Evolutionary conservation across 2,329 filamentous ascomycete genomes (phyloP).

Genomic region (Pseudocercospora ulei): DNA sequence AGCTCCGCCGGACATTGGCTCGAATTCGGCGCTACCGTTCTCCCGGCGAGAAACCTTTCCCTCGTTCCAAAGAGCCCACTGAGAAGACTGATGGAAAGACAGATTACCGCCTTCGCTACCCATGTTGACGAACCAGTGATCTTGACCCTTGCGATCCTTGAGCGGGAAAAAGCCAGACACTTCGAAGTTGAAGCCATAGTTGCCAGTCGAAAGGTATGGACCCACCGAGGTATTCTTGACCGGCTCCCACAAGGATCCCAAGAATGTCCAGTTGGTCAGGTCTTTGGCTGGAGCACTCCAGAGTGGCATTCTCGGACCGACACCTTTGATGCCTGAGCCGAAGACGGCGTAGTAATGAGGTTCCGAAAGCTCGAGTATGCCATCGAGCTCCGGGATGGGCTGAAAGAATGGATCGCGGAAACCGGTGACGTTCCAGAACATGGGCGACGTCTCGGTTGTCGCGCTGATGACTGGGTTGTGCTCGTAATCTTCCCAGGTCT

Average conservation of each 20-base stretch:
- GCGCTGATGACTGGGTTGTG: slow-evolving; percentile 41
- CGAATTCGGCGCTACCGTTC: slow-evolving; percentile 41
- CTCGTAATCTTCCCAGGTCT: slow-evolving; percentile 42
- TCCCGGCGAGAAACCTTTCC: slow-evolving; percentile 37
- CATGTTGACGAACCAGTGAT: slow-evolving; percentile 40
- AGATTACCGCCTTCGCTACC: slow-evolving; percentile 40
- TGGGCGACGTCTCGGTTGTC: slow-evolving; percentile 33
- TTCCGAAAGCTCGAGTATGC: slow-evolving; percentile 36
- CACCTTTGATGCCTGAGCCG: slow-evolving; percentile 42
- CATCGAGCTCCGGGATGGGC: slow-evolving; percentile 37
- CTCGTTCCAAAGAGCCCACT: slow-evolving; percentile 43
- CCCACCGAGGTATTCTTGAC: slow-evolving; percentile 38
- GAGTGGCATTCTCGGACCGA: slow-evolving; percentile 42
- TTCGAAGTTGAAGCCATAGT: slow-evolving; percentile 43
- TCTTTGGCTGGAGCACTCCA: slow-evolving; percentile 41
- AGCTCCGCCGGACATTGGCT: slow-evolving; percentile 39
- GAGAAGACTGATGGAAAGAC: slow-evolving; percentile 35
- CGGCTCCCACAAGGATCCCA: slow-evolving; percentile 42
- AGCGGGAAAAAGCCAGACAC: slow-evolving; percentile 43
- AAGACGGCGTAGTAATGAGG: slow-evolving; percentile 42
- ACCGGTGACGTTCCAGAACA: slow-evolving; percentile 41
- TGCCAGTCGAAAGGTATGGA: slow-evolving; percentile 38
- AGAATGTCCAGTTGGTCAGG: slow-evolving; percentile 42
- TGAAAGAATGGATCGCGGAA: slow-evolving; percentile 36
- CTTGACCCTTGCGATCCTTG: slow-evolving; percentile 37